phyloP scores from a whole-genome alignment of 2,329 filamentous ascomycete genomes.

The Leptoxyphium fumago region DNA sequence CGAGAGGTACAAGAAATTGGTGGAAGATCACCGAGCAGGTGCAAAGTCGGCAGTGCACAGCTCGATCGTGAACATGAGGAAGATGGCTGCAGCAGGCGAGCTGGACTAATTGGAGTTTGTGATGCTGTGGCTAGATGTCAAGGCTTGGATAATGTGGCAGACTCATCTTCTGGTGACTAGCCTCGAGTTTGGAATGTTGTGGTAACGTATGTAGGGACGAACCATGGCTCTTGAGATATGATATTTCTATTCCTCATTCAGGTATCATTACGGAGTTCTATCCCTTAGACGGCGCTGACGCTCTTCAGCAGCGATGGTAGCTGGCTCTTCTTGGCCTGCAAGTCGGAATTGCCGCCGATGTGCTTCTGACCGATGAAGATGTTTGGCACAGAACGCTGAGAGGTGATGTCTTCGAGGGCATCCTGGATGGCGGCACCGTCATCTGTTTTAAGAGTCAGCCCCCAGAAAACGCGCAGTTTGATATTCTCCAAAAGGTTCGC shows the following conservation, averaged over 20 bases:
- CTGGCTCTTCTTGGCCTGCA: conserved; percentile 51
- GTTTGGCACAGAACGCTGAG: conserved; percentile 86
- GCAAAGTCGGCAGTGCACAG: conserved; percentile 29
- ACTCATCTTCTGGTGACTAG: too few relatives aligned
- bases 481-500: background rate
- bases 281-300: conserved; percentile 45
- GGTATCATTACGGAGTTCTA: background rate
- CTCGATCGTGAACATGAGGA: conserved; percentile 27
- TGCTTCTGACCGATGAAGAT: conserved; percentile 84
- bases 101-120: conserved; percentile 6
- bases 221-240: too few relatives aligned
- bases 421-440: conserved; percentile 74
- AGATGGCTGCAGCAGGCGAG: conserved; percentile 22
- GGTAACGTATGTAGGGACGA: too few relatives aligned
- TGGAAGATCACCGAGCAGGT: conserved; percentile 14
- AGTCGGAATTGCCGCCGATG: conserved; percentile 90
- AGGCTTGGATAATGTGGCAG: too few relatives aligned
- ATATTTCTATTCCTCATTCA: too few relatives aligned
- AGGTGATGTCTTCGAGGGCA: conserved; percentile 64
- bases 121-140: too few relatives aligned
- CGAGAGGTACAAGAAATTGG: conserved; percentile 18
- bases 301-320: conserved; percentile 50
- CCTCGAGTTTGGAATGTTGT: too few relatives aligned
- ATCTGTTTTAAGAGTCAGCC: conserved; percentile 32
- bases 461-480: background rate